Percentiles rank a stretch among this genome's conserved stretches.
Evolutionary conservation across 2,329 filamentous ascomycete species (phyloP).

Genomic region (Fusarium zealandicum): DNA sequence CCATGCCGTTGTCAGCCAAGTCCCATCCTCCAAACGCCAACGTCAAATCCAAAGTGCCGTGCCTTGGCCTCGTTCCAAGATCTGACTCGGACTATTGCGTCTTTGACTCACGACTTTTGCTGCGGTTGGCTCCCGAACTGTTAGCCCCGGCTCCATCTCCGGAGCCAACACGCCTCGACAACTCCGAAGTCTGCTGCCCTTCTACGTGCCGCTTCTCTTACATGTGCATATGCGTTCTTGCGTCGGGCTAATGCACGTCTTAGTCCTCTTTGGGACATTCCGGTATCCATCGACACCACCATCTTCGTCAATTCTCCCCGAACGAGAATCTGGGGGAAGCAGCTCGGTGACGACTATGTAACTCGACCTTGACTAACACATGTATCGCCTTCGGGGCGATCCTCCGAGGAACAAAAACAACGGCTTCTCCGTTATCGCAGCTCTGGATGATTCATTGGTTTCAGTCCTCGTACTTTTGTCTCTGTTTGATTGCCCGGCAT

Average conservation of each 20-base stretch:
- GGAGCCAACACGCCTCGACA: slow-evolving; percentile 9
- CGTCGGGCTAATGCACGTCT: slow-evolving; percentile 28
- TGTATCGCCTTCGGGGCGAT: slow-evolving; percentile 24
- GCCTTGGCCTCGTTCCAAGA: no score
- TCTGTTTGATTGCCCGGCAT: not conserved
- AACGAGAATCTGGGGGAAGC: slow-evolving; percentile 34
- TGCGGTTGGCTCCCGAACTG: no score
- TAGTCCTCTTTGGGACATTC: slow-evolving; percentile 34
- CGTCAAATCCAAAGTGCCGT: not conserved
- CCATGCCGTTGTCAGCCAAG: not conserved
- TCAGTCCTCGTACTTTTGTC: not conserved
- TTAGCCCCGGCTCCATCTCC: not conserved
- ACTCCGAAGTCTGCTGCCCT: no score
- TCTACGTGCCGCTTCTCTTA: not conserved
- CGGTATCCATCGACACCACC: slow-evolving; percentile 18
- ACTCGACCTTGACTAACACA: slow-evolving; percentile 14
- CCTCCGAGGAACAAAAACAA: slow-evolving; percentile 16
- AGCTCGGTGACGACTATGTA: not conserved
- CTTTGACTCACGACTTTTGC: no score
- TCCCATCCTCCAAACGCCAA: not conserved
- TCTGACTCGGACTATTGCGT: no score
- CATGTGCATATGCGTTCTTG: slow-evolving; percentile 18
- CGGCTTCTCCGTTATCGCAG: slow-evolving; percentile 25
- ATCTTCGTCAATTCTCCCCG: slow-evolving; percentile 1
- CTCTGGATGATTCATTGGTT: not conserved